A percentile compares a stretch with the other conserved stretches of the same genome.
Conservation (phyloP, 208 protist species). For the Leishmania lainsoni region DNA sequence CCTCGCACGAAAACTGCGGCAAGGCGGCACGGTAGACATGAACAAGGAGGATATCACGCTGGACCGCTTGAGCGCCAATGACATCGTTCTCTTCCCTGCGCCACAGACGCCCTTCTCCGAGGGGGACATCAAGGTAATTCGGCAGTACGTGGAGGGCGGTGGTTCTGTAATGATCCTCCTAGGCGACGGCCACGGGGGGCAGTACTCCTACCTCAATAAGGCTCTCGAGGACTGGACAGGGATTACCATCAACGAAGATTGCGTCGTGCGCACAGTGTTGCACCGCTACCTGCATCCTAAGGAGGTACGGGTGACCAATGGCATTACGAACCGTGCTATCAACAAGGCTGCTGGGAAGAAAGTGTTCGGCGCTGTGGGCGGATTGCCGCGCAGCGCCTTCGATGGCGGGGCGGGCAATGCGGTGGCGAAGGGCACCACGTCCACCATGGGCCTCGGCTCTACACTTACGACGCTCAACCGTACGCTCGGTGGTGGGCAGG, state of each 20-base stretch:
- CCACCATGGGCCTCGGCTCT: conserved; percentile 33
- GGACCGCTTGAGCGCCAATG: conserved; percentile 66
- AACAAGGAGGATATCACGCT: conserved; percentile 92
- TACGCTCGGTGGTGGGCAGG: conserved; percentile 45
- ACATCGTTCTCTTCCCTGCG: conserved; percentile 82
- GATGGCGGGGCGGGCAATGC: not conserved
- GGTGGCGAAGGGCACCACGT: conserved; percentile 15
- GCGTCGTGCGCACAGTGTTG: conserved; percentile 94
- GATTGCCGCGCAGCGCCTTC: not conserved
- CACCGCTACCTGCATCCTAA: conserved; percentile 97
- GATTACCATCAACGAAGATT: conserved; percentile 94
- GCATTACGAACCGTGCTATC: conserved; percentile 95
- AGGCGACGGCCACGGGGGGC: conserved; percentile 92
- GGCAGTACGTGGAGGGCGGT: conserved; percentile 87
- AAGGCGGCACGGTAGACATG: conserved; percentile 77
- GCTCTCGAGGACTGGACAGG: conserved; percentile 90
- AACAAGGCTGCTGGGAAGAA: conserved; percentile 92
- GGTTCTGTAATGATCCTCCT: conserved; percentile 92
- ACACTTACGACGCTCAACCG: conserved; percentile 64
- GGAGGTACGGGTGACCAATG: conserved; percentile 93
- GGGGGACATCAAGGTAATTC: conserved; percentile 81
- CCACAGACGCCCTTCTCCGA: conserved; percentile 75
- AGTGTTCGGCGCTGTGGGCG: conserved; percentile 48
- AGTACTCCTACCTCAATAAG: conserved; percentile 81
- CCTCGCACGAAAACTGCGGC: conserved; percentile 77